These are phyloP conservation scores for Phytophthora capsici DNA, from an alignment of 352 stramenopile genomes.

Conservation along the genomic window DNA sequence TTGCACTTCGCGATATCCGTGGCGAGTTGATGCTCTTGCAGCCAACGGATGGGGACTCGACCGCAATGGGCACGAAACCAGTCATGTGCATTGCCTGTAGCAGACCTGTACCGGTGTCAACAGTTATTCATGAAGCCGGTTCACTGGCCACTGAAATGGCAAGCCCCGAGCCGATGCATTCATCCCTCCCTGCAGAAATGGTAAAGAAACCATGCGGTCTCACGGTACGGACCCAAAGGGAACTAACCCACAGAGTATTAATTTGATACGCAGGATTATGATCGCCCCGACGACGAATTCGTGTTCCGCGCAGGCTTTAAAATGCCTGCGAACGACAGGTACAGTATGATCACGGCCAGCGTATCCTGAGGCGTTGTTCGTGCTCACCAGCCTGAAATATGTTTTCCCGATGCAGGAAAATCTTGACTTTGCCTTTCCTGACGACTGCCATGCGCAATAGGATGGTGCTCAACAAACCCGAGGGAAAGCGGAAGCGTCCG, in stretches of 20 bases:
- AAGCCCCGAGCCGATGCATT: slow-evolving; percentile 32
- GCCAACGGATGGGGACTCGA: slow-evolving; percentile 63
- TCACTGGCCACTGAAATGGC: slow-evolving; percentile 49
- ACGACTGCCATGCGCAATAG: slow-evolving; percentile 67
- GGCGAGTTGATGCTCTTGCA: slow-evolving; percentile 68
- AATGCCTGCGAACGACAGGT: slow-evolving; percentile 84
- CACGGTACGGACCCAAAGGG: background rate
- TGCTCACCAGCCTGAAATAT: slow-evolving; percentile 17
- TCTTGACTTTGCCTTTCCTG: slow-evolving; percentile 78
- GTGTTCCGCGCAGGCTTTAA: slow-evolving; percentile 85
- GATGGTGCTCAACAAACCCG: slow-evolving; percentile 75
- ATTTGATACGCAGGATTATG: slow-evolving; percentile 51
- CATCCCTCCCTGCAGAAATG: slow-evolving; percentile 26
- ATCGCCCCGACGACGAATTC: slow-evolving; percentile 76
- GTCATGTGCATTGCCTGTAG: slow-evolving; percentile 87
- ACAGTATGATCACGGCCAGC: slow-evolving; percentile 5
- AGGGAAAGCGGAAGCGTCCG: slow-evolving; percentile 65
- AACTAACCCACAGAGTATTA: slow-evolving; percentile 1
- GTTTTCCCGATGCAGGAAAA: slow-evolving; percentile 50
- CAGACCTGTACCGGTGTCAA: slow-evolving; percentile 71
- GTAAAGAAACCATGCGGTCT: slow-evolving; percentile 17
- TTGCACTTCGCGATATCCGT: slow-evolving; percentile 65
- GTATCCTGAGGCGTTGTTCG: slow-evolving; percentile 1
- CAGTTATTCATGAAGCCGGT: slow-evolving; percentile 55
- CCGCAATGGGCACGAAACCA: slow-evolving; percentile 77